Evolutionary conservation across 2,329 filamentous ascomycete species (phyloP).

Genomic region (Rhinocladiella similis): DNA sequence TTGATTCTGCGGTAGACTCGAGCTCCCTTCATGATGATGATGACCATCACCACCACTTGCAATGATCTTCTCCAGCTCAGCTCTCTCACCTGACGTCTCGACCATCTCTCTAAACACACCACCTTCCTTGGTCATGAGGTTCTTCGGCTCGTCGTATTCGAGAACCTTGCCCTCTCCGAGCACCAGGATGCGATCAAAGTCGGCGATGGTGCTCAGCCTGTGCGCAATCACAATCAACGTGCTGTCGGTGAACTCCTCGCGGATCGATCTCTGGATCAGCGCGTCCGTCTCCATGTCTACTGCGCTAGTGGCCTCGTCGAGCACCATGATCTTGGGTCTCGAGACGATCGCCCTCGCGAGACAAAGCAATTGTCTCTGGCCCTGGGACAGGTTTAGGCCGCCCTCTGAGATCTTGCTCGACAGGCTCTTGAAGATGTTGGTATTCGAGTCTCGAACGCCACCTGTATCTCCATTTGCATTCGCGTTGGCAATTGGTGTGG

Average conservation of each 20-base stretch:
- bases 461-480: no score
- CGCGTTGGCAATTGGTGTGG: slow-evolving; percentile 19
- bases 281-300: slow-evolving; percentile 76
- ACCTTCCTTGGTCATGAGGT: slow-evolving; percentile 56
- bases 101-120: slow-evolving; percentile 62
- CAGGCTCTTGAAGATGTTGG: slow-evolving; percentile 66
- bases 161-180: slow-evolving; percentile 66
- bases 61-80: slow-evolving; percentile 34
- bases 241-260: slow-evolving; percentile 68
- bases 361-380: slow-evolving; percentile 74
- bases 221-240: slow-evolving; percentile 76
- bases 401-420: slow-evolving; percentile 67
- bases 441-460: slow-evolving; percentile 49
- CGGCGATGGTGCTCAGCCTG: slow-evolving; percentile 72
- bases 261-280: slow-evolving; percentile 71
- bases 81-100: slow-evolving; percentile 40
- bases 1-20: neutral
- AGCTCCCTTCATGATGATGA: neutral
- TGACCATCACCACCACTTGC: neutral
- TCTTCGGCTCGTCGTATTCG: slow-evolving; percentile 66
- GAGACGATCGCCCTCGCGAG: slow-evolving; percentile 72
- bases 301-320: slow-evolving; percentile 77
- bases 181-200: slow-evolving; percentile 74
- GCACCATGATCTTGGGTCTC: slow-evolving; percentile 73
- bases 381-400: slow-evolving; percentile 73